Evolutionary conservation across 2,329 filamentous ascomycete genomes (phyloP), one percentile per base, ranked within the genome.

Genomic region (Metarhizium sp.): DNA sequence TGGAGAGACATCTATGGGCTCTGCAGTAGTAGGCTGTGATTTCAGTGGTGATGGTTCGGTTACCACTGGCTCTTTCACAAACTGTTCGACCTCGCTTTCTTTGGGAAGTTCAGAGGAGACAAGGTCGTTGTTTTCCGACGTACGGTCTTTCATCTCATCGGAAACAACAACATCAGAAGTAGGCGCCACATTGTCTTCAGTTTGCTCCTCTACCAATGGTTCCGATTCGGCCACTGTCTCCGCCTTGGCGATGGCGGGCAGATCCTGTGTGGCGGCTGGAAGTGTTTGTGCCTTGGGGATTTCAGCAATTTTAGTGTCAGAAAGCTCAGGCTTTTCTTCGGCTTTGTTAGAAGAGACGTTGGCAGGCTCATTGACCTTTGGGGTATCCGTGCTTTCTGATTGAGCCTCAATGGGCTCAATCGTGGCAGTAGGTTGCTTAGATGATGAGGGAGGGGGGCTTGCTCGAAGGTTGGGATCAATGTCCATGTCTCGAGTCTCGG

Each of bases 401-500:
- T 29, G 40, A 25, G 40, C 51, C 14, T 42, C 36, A 6, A n/a
- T 43, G n/a, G 49, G 42, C 40, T 30, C 32, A 8, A 11, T 18
- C 6, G 36, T 32, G 25, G 25, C n/a, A 45, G n/a, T 36, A 20
- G 36, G 36, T 30, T 20, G 34, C 29, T 48, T 34, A 16, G 43
- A 29, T 30, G 52, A 52, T 18, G 32, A 10, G 16, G 53, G 51
- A n/a, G 51, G 56, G 6, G 51, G 56, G 6, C 53, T 57, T n/a
- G 50, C 50, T 6, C 45, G 47, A 16, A 57, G 50, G 20, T 53
- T 51, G 18, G 56, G 56, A 55, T 57, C 56, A 55, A 57, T 57
- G n/a, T 50, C 46, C n/a, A 52, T 30, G 10, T 53, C 42, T 38
- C 46, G 49, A 14, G 4, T 45, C 13, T 38, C n/a, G 18, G 32